These are phyloP conservation scores for Stagonosporopsis chrysanthemi DNA, from an alignment of 2,329 filamentous ascomycete species.

Conservation along the genomic window DNA sequence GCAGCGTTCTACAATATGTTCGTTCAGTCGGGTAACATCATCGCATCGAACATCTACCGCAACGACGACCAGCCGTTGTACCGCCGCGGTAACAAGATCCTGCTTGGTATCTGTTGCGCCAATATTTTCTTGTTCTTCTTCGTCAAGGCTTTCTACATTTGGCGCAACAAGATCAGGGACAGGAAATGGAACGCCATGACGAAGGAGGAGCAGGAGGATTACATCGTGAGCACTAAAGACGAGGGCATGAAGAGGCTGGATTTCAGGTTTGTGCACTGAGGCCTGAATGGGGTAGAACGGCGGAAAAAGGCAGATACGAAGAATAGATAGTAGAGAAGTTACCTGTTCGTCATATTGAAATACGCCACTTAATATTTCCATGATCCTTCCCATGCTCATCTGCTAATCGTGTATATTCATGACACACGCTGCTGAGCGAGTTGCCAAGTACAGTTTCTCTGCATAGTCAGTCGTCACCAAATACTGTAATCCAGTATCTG, in stretches of 20 bases:
- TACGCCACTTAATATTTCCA: too few species aligned
- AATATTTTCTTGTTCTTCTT: slow-evolving; percentile 47
- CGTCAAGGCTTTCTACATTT: slow-evolving; percentile 52
- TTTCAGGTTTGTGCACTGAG: slow-evolving; percentile 41
- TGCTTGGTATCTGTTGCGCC: slow-evolving; percentile 43
- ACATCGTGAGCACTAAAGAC: slow-evolving; percentile 38
- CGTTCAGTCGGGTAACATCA: slow-evolving; percentile 58
- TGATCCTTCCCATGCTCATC: too few species aligned
- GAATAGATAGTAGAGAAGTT: too few species aligned
- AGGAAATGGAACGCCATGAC: slow-evolving; percentile 40
- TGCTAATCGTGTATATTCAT: too few species aligned
- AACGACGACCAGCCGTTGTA: slow-evolving; percentile 56
- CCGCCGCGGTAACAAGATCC: slow-evolving; percentile 51
- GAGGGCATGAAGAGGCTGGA: slow-evolving; percentile 41
- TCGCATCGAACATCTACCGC: slow-evolving; percentile 59
- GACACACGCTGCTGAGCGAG: too few species aligned
- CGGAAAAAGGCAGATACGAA: too few species aligned
- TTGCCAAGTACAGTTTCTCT: too few species aligned
- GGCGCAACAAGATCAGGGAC: slow-evolving; percentile 49
- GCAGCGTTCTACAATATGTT: slow-evolving; percentile 54
- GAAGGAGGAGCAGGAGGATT: slow-evolving; percentile 38
- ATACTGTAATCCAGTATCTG: too few species aligned
- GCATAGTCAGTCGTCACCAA: too few species aligned
- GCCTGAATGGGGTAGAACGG: not conserved
- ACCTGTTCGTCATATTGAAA: too few species aligned